phyloP scores from a whole-genome alignment of 176 grass and related monocot genomes.

The Juncus inflexus region DNA sequence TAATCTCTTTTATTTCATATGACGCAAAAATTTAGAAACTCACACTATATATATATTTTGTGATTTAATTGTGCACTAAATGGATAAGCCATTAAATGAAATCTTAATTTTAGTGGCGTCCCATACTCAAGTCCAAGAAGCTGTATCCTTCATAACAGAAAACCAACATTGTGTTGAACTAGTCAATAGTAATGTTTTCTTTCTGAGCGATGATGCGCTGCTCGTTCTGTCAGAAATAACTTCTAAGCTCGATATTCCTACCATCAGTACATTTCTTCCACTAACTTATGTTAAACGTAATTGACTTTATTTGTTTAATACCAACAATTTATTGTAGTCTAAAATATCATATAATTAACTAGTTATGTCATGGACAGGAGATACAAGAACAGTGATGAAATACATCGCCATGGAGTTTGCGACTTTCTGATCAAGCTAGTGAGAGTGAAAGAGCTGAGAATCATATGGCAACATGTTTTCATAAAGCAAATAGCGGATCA shows the following conservation, averaged over 20 bases:
- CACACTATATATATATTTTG: too few species aligned
- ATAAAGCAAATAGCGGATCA: slow-evolving; percentile 26
- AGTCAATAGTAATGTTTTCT: slow-evolving; percentile 36
- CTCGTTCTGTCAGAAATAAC: slow-evolving; percentile 39
- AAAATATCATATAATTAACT: not conserved
- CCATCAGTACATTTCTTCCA: slow-evolving; percentile 32
- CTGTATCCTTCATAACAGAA: slow-evolving; percentile 28
- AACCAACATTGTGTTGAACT: slow-evolving; percentile 41
- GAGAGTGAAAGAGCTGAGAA: slow-evolving; percentile 34
- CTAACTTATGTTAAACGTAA: too few species aligned
- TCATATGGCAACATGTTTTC: slow-evolving; percentile 50
- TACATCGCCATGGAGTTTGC: slow-evolving; percentile 37
- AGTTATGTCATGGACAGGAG: slow-evolving; percentile 43
- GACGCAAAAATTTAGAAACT: not conserved
- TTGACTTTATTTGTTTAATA: too few species aligned
- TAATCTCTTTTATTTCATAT: not conserved
- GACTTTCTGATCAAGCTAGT: slow-evolving; percentile 51
- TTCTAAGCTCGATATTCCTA: slow-evolving; percentile 30
- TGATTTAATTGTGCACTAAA: not conserved
- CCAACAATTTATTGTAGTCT: not conserved
- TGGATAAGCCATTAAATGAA: not conserved
- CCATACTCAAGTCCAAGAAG: slow-evolving; percentile 27
- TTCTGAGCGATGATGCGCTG: slow-evolving; percentile 36
- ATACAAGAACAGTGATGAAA: slow-evolving; percentile 41
- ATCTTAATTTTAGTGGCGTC: slow-evolving; percentile 18